Evolutionary conservation across 2,329 filamentous ascomycete genomes (phyloP), one percentile per base, ranked within the genome.

Genomic region (Zasmidium citrigriseum): DNA sequence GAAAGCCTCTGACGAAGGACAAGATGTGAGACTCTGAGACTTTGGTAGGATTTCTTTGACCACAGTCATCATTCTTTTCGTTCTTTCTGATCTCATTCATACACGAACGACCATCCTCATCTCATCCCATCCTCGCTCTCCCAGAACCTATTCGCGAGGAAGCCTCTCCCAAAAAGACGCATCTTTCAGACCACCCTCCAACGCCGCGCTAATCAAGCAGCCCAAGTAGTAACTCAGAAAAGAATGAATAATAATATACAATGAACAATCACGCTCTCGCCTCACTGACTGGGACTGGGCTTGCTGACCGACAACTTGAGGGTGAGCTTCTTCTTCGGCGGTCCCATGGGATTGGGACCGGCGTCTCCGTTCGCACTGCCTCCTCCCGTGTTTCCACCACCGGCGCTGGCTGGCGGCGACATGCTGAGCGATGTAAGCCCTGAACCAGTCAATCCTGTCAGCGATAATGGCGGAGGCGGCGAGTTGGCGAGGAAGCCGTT

Each of bases 251-350:
- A 41, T 41, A n/a, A n/a, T 41, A 41, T n/a, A 50, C 24, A 14
- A 20, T 38, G 1, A 7, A 21, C 7, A n/a, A 11, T 16, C n/a
- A 20, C 48, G 1, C 16, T 18, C 23, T 11, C 16, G 12, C 5
- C 16, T 41, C 34, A 41, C 34, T 41, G 34, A 41, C 34, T 41
- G 12, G 5, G 34, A n/a, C 14, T 41, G 5, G 34, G 34, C 14
- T 41, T 41, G 34, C 12, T n/a, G 14, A 14, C 14, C 34, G 34
- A 41, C 44, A 68, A 24, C 56, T 68, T 68, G 34, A 70, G 46
- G 11, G 61, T 70, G 24, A 69, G 52, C 55, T 68, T 70, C 50
- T 66, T 67, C 62, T 68, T 67, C 14, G 62, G 63, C 10, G 57
- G 65, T 23, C 55, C 48, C 34, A 58, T n/a, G 16, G 38, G 16